These are phyloP conservation scores for Sordaria brevicollis DNA, from an alignment of 495 filamentous ascomycete genomes.

Conservation along the genomic window DNA sequence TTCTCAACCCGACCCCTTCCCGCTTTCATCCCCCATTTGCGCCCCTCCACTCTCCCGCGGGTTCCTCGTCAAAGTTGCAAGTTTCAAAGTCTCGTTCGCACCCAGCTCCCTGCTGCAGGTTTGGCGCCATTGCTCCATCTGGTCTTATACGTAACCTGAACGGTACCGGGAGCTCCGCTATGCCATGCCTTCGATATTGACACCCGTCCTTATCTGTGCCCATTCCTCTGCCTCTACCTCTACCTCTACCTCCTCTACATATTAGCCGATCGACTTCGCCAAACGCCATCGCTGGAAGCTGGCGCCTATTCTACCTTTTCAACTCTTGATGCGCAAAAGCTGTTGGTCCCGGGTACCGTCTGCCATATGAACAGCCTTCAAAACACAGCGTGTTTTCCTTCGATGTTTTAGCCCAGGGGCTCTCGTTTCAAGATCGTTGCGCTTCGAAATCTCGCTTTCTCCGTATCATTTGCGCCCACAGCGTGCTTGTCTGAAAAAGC, in stretches of 20 bases:
- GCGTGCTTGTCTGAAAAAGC: background rate
- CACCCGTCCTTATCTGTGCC: background rate
- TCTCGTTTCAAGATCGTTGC: background rate
- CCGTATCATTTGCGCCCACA: background rate
- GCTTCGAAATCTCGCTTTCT: background rate
- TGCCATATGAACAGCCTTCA: background rate
- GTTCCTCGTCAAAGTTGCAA: background rate
- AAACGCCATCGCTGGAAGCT: conserved; percentile 14
- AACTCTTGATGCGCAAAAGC: background rate
- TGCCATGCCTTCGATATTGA: background rate
- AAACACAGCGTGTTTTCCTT: background rate
- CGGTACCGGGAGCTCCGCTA: background rate
- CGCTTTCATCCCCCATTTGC: background rate
- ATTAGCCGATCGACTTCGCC: background rate
- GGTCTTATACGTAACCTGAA: background rate
- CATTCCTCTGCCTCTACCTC: too few relatives aligned
- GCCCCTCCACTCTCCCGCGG: background rate
- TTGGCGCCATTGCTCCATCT: background rate
- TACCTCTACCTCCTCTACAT: too few relatives aligned
- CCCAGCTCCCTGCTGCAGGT: background rate
- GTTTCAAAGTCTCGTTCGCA: background rate
- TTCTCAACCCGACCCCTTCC: background rate
- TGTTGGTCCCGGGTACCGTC: background rate
- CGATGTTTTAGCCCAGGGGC: background rate
- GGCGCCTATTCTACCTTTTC: conserved; percentile 2